Conservation (phyloP, 768 basidiomycete species). For the Grammothele lineata region DNA sequence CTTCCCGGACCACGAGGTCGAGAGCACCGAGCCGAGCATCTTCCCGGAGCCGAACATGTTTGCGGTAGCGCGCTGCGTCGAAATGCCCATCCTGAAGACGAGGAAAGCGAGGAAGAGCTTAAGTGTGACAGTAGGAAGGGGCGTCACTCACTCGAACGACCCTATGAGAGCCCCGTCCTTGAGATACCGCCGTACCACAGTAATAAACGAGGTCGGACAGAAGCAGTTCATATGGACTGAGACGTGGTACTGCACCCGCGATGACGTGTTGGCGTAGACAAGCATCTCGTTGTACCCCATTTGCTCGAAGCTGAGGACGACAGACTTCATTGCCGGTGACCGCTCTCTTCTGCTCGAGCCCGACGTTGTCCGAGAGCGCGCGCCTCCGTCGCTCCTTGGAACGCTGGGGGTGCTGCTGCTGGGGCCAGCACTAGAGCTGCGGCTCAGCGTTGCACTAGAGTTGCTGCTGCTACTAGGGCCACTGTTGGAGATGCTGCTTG, state of each 20-base stretch:
- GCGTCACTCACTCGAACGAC: conserved; percentile 41
- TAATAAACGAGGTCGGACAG: conserved; percentile 45
- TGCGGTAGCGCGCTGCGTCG: conserved; percentile 14
- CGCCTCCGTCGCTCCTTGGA: too few species aligned
- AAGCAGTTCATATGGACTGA: conserved; percentile 47
- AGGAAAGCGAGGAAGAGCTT: neutral
- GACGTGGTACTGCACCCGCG: conserved; percentile 35
- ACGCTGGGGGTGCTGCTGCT: too few species aligned
- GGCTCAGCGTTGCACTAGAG: too few species aligned
- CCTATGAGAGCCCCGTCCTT: conserved; percentile 42
- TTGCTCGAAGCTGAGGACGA: conserved; percentile 16
- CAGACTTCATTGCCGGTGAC: neutral
- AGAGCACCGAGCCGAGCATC: conserved; percentile 16
- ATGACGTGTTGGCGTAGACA: conserved; percentile 5
- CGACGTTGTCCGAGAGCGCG: too few species aligned
- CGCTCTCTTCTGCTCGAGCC: too few species aligned
- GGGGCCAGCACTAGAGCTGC: too few species aligned
- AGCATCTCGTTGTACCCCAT: conserved; percentile 18
- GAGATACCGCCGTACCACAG: conserved; percentile 37
- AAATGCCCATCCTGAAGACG: conserved; percentile 20
- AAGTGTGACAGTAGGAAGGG: neutral
- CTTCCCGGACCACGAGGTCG: too few species aligned
- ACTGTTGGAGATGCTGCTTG: too few species aligned
- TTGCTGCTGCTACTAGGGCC: too few species aligned
- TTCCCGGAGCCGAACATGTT: conserved; percentile 18